Base-by-base conservation (phyloP, 2,329 filamentous ascomycete species). In the Fusarium bulbicola region DNA sequence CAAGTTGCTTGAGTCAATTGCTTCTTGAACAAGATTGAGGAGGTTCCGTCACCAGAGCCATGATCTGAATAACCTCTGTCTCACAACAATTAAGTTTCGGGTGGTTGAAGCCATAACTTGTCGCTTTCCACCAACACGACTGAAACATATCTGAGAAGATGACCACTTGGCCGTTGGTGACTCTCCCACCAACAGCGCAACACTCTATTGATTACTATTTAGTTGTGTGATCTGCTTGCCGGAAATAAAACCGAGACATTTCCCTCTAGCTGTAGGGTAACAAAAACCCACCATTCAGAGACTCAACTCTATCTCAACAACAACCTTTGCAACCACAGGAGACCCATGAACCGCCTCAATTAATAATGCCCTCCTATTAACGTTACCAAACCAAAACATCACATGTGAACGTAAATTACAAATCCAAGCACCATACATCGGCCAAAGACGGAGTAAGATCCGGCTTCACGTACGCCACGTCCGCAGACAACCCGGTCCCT, bases 401-500 rank as follows among this genome's bases (percentile, higher is more conserved):
- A 50, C 30, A 24, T 20, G 45, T 24, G 7, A 60, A 30, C 21
- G 36, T 3, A 36, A n/a, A 62, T 63, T 39, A 39, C 54, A 34
- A 60, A 47, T 40, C 26, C n/a, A 39, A 53, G 5, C 9, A 37
- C 26, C 32, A 15, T 59, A 59, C 12, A 50, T 66, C 62, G 47
- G 73, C 75, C 74, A 61, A 77, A 75, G 60, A 75, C 74, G 73
- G 74, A 77, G 68, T 45, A 39, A 40, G 42, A 59, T 56, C 47
- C 58, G 30, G 56, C 45, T 53, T 58, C 52, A 34, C 32, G 14
- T 34, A 46, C 15, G 37, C 7, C 56, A 46, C n/a, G 37, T 60
- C 52, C 59, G 46, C 64, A 58, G 37, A 47, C 59, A 62, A 49
- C 36, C 70, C 70, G 70, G 49, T 30, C 34, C 40, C 34, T 59